Conservation (phyloP, 257 asterid genomes). For the Ophiorrhiza pumila region DNA sequence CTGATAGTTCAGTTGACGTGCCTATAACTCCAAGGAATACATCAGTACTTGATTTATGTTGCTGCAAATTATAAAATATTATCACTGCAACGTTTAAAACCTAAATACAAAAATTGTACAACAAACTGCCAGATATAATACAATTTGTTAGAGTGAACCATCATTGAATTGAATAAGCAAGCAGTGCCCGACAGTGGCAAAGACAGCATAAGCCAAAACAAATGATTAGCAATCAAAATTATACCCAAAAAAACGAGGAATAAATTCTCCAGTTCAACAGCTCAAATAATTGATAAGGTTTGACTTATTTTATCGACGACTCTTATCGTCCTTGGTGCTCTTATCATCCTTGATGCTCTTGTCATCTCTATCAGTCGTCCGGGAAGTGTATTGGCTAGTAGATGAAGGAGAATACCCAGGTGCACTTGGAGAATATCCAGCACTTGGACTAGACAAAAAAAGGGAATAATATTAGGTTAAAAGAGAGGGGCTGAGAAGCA, state of each 20-base stretch:
- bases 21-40: no score
- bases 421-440: conserved; percentile 94
- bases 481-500: no score
- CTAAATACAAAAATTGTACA: background rate
- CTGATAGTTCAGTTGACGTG: no score
- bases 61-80: no score
- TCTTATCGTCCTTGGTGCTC: conserved; percentile 56
- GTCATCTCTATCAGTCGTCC: conserved; percentile 51
- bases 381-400: conserved; percentile 79
- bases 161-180: no score
- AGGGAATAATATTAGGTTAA: background rate
- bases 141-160: background rate
- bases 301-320: conserved; percentile 35
- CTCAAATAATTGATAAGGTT: background rate
- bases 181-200: no score
- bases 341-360: conserved; percentile 62
- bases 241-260: background rate
- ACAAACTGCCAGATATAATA: background rate
- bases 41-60: no score
- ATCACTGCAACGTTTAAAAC: background rate
- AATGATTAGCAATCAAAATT: background rate
- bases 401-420: conserved; percentile 97
- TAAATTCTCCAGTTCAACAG: background rate
- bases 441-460: conserved; percentile 67
- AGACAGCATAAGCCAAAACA: background rate